Conservation (phyloP, 2,329 filamentous ascomycete genomes). For the Stromatinia cepivora region DNA sequence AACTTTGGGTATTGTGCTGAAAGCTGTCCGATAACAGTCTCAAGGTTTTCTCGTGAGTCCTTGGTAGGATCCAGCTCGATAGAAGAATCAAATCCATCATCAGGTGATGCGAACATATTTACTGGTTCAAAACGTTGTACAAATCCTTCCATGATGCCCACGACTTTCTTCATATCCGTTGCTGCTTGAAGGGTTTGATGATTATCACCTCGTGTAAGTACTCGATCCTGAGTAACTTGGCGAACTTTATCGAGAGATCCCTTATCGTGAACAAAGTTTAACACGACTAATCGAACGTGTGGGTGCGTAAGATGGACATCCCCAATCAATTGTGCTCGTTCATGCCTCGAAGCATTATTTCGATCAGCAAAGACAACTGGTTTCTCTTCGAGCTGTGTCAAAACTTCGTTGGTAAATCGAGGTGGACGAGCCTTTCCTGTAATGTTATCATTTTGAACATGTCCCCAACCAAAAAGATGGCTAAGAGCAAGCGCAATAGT, state of each 20-base stretch:
- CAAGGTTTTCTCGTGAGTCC: constrained; percentile 82
- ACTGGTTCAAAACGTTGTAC: constrained; percentile 80
- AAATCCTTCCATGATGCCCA: constrained; percentile 94
- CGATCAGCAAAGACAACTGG: constrained; percentile 85
- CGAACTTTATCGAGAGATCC: constrained; percentile 69
- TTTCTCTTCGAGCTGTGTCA: constrained; percentile 61
- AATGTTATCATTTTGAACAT: constrained; percentile 97
- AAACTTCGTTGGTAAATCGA: constrained; percentile 72
- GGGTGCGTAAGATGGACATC: constrained; percentile 67
- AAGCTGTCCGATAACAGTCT: constrained; percentile 71
- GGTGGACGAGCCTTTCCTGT: constrained; percentile 74
- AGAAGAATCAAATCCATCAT: constrained; percentile 77
- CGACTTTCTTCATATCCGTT: constrained; percentile 69
- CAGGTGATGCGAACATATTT: constrained; percentile 65
- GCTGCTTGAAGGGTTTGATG: constrained; percentile 96
- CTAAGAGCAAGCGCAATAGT: constrained; percentile 80
- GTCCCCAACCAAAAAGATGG: constrained; percentile 86
- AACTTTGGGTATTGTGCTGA: constrained; percentile 77
- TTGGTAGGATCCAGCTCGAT: constrained; percentile 80
- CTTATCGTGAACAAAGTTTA: constrained; percentile 82
- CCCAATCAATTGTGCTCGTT: constrained; percentile 82
- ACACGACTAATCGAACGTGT: constrained; percentile 72
- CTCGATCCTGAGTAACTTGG: constrained; percentile 72
- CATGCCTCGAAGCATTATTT: constrained; percentile 88
- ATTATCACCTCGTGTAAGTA: constrained; percentile 86